These are phyloP conservation scores for Sarcodon sp. DNA, from an alignment of 768 basidiomycete genomes.

Conservation along the genomic window DNA sequence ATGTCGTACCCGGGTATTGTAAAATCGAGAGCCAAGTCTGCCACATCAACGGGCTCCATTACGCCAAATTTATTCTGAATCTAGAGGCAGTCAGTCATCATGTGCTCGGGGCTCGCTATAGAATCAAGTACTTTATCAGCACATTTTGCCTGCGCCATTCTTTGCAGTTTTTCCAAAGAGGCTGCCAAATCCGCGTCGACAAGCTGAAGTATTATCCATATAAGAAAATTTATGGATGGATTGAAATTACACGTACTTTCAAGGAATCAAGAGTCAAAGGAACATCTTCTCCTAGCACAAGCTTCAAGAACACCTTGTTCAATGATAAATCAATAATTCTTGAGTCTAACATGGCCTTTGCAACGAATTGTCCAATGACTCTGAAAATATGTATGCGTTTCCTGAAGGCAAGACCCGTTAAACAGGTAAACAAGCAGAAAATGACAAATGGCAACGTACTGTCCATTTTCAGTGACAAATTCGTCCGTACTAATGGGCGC, in stretches of 20 bases:
- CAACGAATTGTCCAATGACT: slow-evolving; percentile 91
- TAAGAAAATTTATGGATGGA: neutral
- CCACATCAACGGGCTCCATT: slow-evolving; percentile 54
- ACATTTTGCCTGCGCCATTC: slow-evolving; percentile 5
- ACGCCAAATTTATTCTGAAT: slow-evolving; percentile 21
- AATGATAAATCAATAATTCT: slow-evolving; percentile 93
- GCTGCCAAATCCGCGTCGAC: slow-evolving; percentile 80
- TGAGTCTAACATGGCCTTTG: slow-evolving; percentile 94
- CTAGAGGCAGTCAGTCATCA: slow-evolving; percentile 3
- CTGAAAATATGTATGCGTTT: slow-evolving; percentile 80
- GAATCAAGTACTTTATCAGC: slow-evolving; percentile 39
- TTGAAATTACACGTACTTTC: slow-evolving; percentile 33
- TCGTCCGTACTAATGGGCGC: slow-evolving; percentile 66
- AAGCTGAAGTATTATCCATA: slow-evolving; percentile 29
- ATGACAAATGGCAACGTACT: slow-evolving; percentile 32
- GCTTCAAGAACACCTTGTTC: slow-evolving; percentile 90
- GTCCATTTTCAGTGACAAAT: slow-evolving; percentile 57
- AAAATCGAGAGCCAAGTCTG: slow-evolving; percentile 91
- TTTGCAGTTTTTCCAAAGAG: slow-evolving; percentile 61
- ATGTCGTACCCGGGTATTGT: slow-evolving; percentile 94
- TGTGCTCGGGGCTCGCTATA: neutral
- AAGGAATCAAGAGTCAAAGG: slow-evolving; percentile 76
- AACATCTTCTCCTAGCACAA: slow-evolving; percentile 78
- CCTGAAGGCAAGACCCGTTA: slow-evolving; percentile 22
- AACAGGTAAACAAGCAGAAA: neutral